Base-by-base conservation (phyloP, 352 stramenopile genomes). In the Phytopythium helicoides region DNA sequence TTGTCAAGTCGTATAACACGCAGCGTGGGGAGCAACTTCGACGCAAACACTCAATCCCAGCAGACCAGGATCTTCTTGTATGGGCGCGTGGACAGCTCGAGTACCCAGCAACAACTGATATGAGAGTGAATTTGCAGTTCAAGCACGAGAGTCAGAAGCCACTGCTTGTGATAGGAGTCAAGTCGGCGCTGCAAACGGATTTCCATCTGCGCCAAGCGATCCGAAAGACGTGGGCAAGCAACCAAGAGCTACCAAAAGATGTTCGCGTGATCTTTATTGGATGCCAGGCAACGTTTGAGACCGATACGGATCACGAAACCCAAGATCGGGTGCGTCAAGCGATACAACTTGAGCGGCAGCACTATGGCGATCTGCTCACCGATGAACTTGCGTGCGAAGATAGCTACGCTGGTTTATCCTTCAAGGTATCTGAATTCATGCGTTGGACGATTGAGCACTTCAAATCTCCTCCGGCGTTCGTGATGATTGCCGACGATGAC, bases 401-500 rank as follows among this genome's bases (percentile, higher is more conserved):
- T 39, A 54, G 45, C 5, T 84, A 82, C 57, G 47, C 60, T 11
- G 40, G 62, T 18, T 36, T 76, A 15, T 56, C 66, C 1, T 45
- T 37, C 11, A 81, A 82, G 44, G 68, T 75, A 9, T 71, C 58
- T 15, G 64, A 56, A 19, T 82, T 85, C 25, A 26, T 77, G 14
- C 45, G 31, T 28, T 52, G 45, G 45, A 21, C 15, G 2, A 10
- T 52, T 11, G 10, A 28, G 1, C 50, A 60, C 21, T 67, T 71
- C n/a, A 10, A 52, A 0, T 52, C 56, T 18, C 23, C 58, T 0
- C 44, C 42, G 7, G 40, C 54, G 6, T 87, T 83, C 55, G 55
- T 87, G 0, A 78, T 87, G 70, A 63, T 87, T 23, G 56, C 67
- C 5, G 75, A 87, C 52, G 76, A 87, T 34, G 72, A 87, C 39